Evolutionary conservation across 257 asterid species (phyloP).

Genomic region (Ilex asprella): DNA sequence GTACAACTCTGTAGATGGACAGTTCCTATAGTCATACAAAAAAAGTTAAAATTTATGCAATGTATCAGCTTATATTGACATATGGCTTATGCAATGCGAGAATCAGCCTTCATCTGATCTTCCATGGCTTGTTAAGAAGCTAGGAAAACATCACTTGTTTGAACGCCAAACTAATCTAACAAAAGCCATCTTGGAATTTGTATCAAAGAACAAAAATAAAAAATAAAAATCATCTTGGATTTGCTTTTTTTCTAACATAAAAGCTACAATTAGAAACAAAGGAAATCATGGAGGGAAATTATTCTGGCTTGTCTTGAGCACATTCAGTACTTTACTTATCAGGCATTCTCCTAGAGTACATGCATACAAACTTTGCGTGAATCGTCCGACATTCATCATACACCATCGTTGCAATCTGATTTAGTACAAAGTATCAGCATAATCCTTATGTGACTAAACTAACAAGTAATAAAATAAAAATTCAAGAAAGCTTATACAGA

Average conservation of each 20-base stretch:
- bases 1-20: no score
- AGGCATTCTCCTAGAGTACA: conserved; percentile 37
- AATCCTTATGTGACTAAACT: conserved; percentile 19
- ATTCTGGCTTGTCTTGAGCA: conserved; percentile 16
- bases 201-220: no score
- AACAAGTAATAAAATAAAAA: conserved; percentile 11
- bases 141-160: no score
- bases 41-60: no score
- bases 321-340: conserved; percentile 33
- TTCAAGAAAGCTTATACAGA: neutral
- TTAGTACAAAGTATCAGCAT: conserved; percentile 48
- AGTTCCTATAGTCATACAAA: no score
- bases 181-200: neutral
- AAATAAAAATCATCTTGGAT: neutral
- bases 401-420: conserved; percentile 70
- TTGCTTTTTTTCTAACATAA: no score
- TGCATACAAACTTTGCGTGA: conserved; percentile 31
- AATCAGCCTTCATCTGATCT: no score
- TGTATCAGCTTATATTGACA: no score
- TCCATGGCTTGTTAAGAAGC: no score
- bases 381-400: conserved; percentile 63
- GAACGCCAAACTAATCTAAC: neutral
- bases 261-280: conserved; percentile 1
- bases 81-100: no score
- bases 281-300: conserved; percentile 15